Conservation (phyloP, 2,329 filamentous ascomycete species). For the Bipolaris bicolor region DNA sequence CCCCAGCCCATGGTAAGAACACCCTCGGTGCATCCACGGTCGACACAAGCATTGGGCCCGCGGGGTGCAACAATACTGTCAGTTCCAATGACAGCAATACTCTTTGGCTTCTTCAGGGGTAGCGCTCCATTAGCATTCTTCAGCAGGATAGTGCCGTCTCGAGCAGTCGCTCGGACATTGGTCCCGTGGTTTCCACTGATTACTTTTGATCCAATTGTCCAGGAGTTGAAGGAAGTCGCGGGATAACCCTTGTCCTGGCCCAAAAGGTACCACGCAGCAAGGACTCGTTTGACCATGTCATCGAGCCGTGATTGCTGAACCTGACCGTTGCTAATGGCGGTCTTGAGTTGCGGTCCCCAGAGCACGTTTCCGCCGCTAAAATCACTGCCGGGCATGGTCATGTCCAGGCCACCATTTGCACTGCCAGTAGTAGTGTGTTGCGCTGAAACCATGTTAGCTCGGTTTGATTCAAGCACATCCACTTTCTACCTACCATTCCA, state of each 20-base stretch:
- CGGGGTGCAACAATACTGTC: conserved; percentile 77
- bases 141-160: conserved; percentile 57
- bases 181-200: conserved; percentile 51
- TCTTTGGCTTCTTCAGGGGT: conserved; percentile 72
- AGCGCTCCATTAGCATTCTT: conserved; percentile 73
- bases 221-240: conserved; percentile 54
- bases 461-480: not conserved
- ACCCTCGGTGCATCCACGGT: conserved; percentile 68
- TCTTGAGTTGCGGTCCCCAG: conserved; percentile 62
- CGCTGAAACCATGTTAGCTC: conserved; percentile 31
- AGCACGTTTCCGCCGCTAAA: conserved; percentile 53
- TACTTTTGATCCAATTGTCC: conserved; percentile 49
- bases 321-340: conserved; percentile 59
- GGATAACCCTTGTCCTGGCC: conserved; percentile 56
- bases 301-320: conserved; percentile 49
- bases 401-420: conserved; percentile 57
- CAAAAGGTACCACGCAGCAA: conserved; percentile 58
- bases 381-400: conserved; percentile 62
- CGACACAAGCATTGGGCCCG: conserved; percentile 79
- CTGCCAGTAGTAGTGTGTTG: conserved; percentile 54
- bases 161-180: conserved; percentile 51
- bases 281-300: conserved; percentile 53
- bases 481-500: conserved; percentile 42
- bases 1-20: conserved; percentile 74
- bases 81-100: conserved; percentile 69